Base-by-base conservation (phyloP, 176 grass and related monocot species). In the Areca catechu region DNA sequence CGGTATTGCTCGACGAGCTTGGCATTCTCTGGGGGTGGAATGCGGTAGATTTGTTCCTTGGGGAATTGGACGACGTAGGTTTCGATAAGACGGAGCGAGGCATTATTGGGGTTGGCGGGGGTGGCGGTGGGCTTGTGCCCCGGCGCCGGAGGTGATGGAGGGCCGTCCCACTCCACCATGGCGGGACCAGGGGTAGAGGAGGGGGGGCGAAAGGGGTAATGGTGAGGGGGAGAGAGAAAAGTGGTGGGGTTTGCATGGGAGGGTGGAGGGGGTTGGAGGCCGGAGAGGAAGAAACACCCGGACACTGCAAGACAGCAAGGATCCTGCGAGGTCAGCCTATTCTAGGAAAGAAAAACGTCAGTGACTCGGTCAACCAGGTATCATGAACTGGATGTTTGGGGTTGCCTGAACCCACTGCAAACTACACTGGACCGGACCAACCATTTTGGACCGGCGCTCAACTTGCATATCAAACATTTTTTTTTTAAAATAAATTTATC, bases 11-110 rank as follows among this genome's bases (percentile, higher is more conserved):
- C 85, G 43, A 70, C 82, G 62, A 89, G 67, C 53, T 63, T 67
- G 0, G 90, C 90, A 74, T 95, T 95, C 79, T 95, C 85, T 6
- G 90, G 90, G 1, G 90, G 90, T 12, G 90, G 90, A 7, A 95
- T 66, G 16, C 76, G 85, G 82, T 89, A 95, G 73, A 95, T 80
- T 70, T 95, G 90, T 17, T 95, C 90, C 79, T 89, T 95, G 16
- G 80, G 85, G 17, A 95, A 82, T 28, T 89, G 71, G 60, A 95
- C 79, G 37, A 95, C 65, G 76, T 95, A 95, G 19, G 82, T 95
- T 27, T 80, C 70, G 49, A 57, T 43, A 16, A 50, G 52, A 12
- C 37, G 71, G 54, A 50, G 17, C 7, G 15, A 2, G 57, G 57
- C 4, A 20, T n/a, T n/a, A n/a, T 5, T 21, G 49, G 22, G 1